phyloP scores from a whole-genome alignment of 495 filamentous ascomycete species.

The Xylaria nigripes region DNA sequence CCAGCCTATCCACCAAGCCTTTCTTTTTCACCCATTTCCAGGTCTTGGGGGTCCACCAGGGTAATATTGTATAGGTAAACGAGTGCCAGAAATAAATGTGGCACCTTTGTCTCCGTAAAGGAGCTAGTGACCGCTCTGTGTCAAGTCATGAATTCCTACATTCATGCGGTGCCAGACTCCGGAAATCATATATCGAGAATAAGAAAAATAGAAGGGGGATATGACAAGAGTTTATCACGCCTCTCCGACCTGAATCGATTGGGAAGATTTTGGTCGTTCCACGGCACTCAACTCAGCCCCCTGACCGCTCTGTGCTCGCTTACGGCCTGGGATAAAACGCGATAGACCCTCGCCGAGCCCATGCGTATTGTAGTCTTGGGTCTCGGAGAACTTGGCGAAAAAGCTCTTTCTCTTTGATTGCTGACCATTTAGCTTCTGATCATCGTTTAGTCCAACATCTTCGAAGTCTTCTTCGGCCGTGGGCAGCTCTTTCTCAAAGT shows the following conservation, averaged over 20 bases:
- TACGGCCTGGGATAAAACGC: conserved; percentile 64
- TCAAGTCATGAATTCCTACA: conserved; percentile 20
- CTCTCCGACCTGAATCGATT: conserved; percentile 28
- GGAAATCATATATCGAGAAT: conserved; percentile 21
- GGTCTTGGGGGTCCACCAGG: background rate
- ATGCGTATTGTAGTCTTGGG: conserved; percentile 28
- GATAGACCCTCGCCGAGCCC: conserved; percentile 36
- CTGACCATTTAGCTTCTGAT: conserved; percentile 43
- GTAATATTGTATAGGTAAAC: conserved; percentile 2
- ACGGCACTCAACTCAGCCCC: conserved; percentile 61
- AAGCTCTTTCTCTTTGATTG: conserved; percentile 68
- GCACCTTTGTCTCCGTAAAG: conserved; percentile 2
- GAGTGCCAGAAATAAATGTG: conserved; percentile 2
- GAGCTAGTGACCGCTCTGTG: conserved; percentile 24
- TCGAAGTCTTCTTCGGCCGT: conserved; percentile 77
- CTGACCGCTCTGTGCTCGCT: conserved; percentile 65
- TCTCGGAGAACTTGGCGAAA: conserved; percentile 76
- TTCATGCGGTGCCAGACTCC: conserved; percentile 15
- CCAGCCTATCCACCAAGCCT: background rate
- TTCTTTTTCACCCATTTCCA: background rate
- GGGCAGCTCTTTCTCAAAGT: conserved; percentile 44
- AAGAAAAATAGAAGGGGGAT: conserved; percentile 8
- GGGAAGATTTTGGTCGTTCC: conserved; percentile 28
- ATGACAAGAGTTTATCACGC: conserved; percentile 18
- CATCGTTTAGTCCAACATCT: conserved; percentile 81